Conservation (phyloP, 2,329 filamentous ascomycete genomes). For the Sporothrix curviconia region DNA sequence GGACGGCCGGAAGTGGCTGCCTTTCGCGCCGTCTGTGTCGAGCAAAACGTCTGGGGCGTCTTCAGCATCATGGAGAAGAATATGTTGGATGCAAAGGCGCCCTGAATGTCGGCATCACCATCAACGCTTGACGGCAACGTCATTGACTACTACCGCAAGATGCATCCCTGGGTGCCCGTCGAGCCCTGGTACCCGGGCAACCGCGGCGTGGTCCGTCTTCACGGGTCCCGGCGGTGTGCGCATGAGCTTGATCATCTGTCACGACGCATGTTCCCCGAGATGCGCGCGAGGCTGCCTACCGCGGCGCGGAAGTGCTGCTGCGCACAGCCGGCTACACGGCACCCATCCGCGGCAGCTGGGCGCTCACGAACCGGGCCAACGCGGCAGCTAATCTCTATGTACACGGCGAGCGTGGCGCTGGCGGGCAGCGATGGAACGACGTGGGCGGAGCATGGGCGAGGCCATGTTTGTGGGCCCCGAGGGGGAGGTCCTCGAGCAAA, state of each 20-base stretch:
- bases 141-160: slow-evolving; percentile 12
- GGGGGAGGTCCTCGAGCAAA: slow-evolving; percentile 9
- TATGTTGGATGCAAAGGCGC: not conserved
- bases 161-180: slow-evolving; percentile 13
- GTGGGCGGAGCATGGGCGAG: slow-evolving; percentile 12
- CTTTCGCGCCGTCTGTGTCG: slow-evolving; percentile 5
- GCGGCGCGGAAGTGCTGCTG: slow-evolving; percentile 11
- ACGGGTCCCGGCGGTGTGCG: slow-evolving; percentile 7
- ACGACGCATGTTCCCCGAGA: slow-evolving; percentile 15
- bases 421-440: slow-evolving; percentile 3
- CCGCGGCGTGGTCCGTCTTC: slow-evolving; percentile 5
- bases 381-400: slow-evolving; percentile 9
- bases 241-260: slow-evolving; percentile 12
- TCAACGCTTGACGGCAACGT: slow-evolving; percentile 1
- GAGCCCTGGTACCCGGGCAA: slow-evolving; percentile 14
- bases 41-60: slow-evolving; percentile 10
- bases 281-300: slow-evolving; percentile 11
- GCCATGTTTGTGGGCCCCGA: slow-evolving; percentile 11
- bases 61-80: slow-evolving; percentile 15
- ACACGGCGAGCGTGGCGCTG: slow-evolving; percentile 12
- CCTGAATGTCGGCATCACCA: slow-evolving; percentile 12
- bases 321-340: slow-evolving; percentile 12
- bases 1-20: slow-evolving; percentile 12
- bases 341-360: slow-evolving; percentile 11
- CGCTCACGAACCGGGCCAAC: slow-evolving; percentile 9